These are phyloP conservation scores for Blastobotrys mokoenaii DNA, from an alignment of 805 yeast genomes.

Conservation along the genomic window DNA sequence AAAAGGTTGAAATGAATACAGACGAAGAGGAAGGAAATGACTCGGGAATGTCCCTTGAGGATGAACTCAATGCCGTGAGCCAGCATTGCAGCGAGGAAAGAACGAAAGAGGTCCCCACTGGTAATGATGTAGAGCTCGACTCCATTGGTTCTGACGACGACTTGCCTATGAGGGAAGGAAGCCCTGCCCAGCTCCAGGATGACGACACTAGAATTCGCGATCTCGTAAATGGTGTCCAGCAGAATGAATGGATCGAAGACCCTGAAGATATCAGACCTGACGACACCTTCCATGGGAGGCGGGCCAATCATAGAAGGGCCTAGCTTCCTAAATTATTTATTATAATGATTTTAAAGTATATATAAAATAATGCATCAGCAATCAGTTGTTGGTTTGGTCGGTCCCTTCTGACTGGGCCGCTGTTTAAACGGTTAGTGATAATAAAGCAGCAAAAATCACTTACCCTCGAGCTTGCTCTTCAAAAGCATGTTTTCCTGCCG, in stretches of 20 bases:
- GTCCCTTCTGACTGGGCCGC: too few relatives aligned
- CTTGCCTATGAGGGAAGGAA: neutral
- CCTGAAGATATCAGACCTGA: conserved; percentile 9
- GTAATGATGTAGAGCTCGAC: too few relatives aligned
- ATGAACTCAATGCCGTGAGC: neutral
- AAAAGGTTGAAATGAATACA: neutral
- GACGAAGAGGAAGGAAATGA: neutral
- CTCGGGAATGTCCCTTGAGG: neutral
- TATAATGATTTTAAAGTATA: too few relatives aligned
- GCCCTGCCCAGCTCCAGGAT: conserved; percentile 15
- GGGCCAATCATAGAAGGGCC: too few relatives aligned
- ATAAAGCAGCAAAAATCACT: neutral
- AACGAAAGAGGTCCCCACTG: too few relatives aligned
- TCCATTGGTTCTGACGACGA: too few relatives aligned
- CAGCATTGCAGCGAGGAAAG: neutral
- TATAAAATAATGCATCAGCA: too few relatives aligned
- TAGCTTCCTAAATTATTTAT: too few relatives aligned
- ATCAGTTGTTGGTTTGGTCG: too few relatives aligned
- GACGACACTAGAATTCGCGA: conserved; percentile 17
- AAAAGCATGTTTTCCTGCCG: conserved; percentile 43
- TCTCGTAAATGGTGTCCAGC: conserved; percentile 15
- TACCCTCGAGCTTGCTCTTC: conserved; percentile 20
- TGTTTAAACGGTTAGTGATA: too few relatives aligned
- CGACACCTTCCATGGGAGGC: conserved; percentile 14
- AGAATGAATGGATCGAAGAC: conserved; percentile 16